These are phyloP conservation scores for Kalanchoe fedtschenkoi DNA, from an alignment of 164 flowering plant genomes.

Conservation along the genomic window DNA sequence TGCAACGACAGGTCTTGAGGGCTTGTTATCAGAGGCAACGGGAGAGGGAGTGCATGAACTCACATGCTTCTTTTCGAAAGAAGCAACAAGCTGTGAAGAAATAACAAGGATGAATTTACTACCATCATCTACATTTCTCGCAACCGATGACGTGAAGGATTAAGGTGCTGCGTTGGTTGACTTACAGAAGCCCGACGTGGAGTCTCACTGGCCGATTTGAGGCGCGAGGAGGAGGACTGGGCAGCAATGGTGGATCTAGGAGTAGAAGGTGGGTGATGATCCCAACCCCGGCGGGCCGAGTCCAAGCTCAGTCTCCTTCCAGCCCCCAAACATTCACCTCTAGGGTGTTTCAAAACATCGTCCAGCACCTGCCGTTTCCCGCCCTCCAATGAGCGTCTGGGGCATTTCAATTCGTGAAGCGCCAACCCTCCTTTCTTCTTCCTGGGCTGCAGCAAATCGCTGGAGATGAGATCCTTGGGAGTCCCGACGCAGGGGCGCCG, in stretches of 20 bases:
- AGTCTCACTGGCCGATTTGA: conserved; percentile 11
- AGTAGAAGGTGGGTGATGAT: conserved; percentile 8
- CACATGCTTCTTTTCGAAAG: neutral
- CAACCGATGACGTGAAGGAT: no score
- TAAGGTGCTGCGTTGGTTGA: neutral
- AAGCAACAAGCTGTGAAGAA: neutral
- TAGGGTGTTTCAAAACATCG: conserved; percentile 8
- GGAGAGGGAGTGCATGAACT: neutral
- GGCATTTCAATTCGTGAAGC: conserved; percentile 3
- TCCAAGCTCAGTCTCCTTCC: conserved; percentile 43
- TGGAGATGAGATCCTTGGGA: conserved; percentile 40
- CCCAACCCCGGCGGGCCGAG: conserved; percentile 34
- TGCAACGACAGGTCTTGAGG: neutral
- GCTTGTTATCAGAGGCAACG: neutral
- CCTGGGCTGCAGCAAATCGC: conserved; percentile 18
- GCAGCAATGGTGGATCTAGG: conserved; percentile 11
- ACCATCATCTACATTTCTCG: no score
- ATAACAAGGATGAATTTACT: neutral
- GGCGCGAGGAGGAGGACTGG: conserved; percentile 3
- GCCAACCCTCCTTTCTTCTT: neutral
- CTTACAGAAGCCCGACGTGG: conserved; percentile 15
- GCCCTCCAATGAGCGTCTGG: neutral
- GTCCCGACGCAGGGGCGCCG: conserved; percentile 42
- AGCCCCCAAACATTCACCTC: conserved; percentile 15
- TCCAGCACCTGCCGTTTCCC: conserved; percentile 6